Percentiles rank a stretch among this genome's conserved stretches.
phyloP scores from a whole-genome alignment of 495 filamentous ascomycete genomes.

The Xylaria nigripes region DNA sequence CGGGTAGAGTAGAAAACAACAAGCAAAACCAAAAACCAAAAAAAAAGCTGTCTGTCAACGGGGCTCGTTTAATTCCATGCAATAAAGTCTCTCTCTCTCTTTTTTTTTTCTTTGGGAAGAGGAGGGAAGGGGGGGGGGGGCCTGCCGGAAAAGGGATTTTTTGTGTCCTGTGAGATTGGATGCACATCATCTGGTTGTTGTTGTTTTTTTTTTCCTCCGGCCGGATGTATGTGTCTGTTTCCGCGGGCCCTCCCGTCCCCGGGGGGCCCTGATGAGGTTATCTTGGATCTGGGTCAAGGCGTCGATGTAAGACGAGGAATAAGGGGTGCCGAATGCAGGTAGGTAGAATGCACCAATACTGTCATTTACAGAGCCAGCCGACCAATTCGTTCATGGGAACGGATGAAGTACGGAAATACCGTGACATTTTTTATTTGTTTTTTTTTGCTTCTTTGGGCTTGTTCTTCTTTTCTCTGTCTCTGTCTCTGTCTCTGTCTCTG shows the following conservation, averaged over 20 bases:
- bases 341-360: constrained; percentile 2
- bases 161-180: neutral
- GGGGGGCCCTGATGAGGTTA: constrained; percentile 7
- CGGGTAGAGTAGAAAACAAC: too few species aligned
- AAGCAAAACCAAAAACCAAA: too few species aligned
- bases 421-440: too few species aligned
- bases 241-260: constrained; percentile 10
- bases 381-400: constrained; percentile 4
- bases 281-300: constrained; percentile 10
- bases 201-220: neutral
- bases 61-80: too few species aligned
- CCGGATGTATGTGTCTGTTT: constrained; percentile 11
- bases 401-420: constrained; percentile 3
- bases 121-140: too few species aligned
- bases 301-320: neutral
- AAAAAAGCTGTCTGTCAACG: too few species aligned
- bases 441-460: neutral
- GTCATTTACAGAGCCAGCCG: constrained; percentile 7
- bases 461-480: too few species aligned
- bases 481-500: too few species aligned
- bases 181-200: constrained; percentile 7
- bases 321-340: constrained; percentile 9
- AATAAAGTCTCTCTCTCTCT: too few species aligned
- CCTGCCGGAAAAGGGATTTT: too few species aligned
- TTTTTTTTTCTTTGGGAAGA: too few species aligned